These are phyloP conservation scores for Fusarium praegraminearum DNA, from an alignment of 2,329 filamentous ascomycete genomes.

Conservation along the genomic window DNA sequence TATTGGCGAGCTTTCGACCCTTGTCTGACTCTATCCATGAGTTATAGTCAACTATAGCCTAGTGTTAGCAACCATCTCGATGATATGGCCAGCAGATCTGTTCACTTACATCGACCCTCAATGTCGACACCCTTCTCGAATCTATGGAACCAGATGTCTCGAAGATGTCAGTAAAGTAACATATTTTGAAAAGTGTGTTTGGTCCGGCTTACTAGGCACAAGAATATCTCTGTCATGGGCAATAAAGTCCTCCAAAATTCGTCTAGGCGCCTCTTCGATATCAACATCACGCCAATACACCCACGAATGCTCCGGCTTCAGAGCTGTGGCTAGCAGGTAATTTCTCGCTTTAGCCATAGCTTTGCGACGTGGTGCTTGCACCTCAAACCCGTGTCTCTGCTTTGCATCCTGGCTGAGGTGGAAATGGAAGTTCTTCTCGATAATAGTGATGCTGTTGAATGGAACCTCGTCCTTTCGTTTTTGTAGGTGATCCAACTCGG, in stretches of 20 bases:
- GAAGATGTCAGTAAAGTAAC: constrained; percentile 47
- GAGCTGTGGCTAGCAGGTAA: constrained; percentile 83
- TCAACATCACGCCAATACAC: constrained; percentile 99
- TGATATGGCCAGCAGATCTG: not conserved
- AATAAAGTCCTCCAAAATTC: constrained; percentile 94
- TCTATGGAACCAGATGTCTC: constrained; percentile 97
- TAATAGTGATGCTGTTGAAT: constrained; percentile 85
- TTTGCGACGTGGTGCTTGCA: constrained; percentile 90
- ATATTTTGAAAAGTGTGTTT: not conserved
- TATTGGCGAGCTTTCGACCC: constrained; percentile 78
- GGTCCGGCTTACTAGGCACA: constrained; percentile 81
- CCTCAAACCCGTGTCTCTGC: constrained; percentile 85
- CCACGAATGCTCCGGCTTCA: constrained; percentile 97
- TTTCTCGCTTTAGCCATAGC: constrained; percentile 92
- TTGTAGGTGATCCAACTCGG: constrained; percentile 90
- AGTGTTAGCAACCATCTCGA: constrained; percentile 26
- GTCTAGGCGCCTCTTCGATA: constrained; percentile 88
- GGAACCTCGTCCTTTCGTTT: constrained; percentile 81
- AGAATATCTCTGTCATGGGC: constrained; percentile 93
- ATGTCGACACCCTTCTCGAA: constrained; percentile 86
- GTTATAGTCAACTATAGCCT: constrained; percentile 87
- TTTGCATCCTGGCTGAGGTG: constrained; percentile 81
- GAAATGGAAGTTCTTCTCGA: constrained; percentile 91
- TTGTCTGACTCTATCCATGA: constrained; percentile 97
- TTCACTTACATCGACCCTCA: constrained; percentile 86